A percentile compares a stretch with the other conserved stretches of the same genome.
Evolutionary conservation across 2,329 filamentous ascomycete genomes (phyloP).

Genomic region (Fusarium sarcochroum): DNA sequence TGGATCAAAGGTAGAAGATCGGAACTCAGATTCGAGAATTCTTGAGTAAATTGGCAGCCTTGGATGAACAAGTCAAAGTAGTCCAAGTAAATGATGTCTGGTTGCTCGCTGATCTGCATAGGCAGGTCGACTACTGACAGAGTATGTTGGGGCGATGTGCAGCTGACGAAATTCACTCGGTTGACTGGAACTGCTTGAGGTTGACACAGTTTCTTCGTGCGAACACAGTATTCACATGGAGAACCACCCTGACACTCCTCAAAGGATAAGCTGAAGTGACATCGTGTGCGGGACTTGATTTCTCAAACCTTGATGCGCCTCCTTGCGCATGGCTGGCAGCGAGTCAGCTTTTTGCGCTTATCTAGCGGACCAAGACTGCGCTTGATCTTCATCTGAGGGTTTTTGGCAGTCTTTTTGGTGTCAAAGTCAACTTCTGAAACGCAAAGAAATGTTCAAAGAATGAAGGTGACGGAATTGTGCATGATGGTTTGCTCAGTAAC

Average conservation of each 20-base stretch:
- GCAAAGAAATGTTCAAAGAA: no score
- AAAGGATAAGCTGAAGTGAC: not conserved
- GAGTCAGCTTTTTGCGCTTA: slow-evolving; percentile 42
- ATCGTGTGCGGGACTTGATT: no score
- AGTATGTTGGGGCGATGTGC: not conserved
- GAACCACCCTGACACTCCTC: slow-evolving; percentile 44
- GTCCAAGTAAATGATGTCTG: slow-evolving; percentile 16
- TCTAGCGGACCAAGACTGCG: slow-evolving; percentile 47
- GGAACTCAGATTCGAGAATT: slow-evolving; percentile 4
- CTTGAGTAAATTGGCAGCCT: slow-evolving; percentile 39
- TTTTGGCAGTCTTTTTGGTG: no score
- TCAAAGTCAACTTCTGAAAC: no score
- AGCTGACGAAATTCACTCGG: slow-evolving; percentile 25
- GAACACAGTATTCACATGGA: slow-evolving; percentile 48
- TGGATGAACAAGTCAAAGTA: slow-evolving; percentile 38
- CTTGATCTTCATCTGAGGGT: not conserved
- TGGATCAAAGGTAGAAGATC: slow-evolving; percentile 41
- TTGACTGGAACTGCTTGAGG: slow-evolving; percentile 2
- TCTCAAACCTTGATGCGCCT: slow-evolving; percentile 47
- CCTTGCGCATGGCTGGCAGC: slow-evolving; percentile 47
- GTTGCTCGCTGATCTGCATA: not conserved
- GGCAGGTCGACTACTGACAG: not conserved
- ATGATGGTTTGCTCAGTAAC: not conserved
- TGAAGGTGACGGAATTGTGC: fast-evolving
- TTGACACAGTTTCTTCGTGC: slow-evolving; percentile 42